Base-by-base conservation (phyloP, 768 basidiomycete species). In the Omphalotus guepiniiformis region DNA sequence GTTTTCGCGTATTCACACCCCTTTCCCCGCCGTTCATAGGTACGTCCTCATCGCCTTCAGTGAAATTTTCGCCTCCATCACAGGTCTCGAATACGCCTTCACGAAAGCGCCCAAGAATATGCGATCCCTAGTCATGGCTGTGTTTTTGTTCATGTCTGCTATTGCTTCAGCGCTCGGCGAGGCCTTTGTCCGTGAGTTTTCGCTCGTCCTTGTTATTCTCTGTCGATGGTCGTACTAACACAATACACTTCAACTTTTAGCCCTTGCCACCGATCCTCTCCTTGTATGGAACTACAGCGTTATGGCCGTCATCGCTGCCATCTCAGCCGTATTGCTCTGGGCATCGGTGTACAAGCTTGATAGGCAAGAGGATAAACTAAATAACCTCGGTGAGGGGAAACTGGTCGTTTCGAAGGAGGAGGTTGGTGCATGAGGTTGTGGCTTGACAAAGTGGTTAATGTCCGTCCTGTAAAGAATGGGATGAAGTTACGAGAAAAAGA, bases 81-180 rank as follows among this genome's bases (percentile, higher is more conserved):
- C 78, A n/a, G 72, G 71, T 6, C 66, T 80, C 45, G 79, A 82
- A 63, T 80, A 80, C 50, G 79, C 78, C 25, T 82, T 74, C 71
- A 80, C 85, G 23, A 90, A 92, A 65, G 90, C 89, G n/a, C 91
- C 91, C 12, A 81, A 72, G 64, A 87, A 87, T 66, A 93, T 93
- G 92, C 79, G 82, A 22, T 89, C 87, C 37, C 78, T 93, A 49
- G 88, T 93, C 47, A 88, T 88, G 85, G 69, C 79, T 26, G 50
- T 82, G 25, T 83, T 78, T 67, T 62, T 85, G 29, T 79, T 82
- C 62, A 81, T 64, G 59, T 71, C 62, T 18, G 82, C 86, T 2
- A 35, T 88, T 37, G 66, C 83, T 12, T 65, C 80, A 23, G 83
- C 83, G 23, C 50, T 88, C 36, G 79, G 79, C 40, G 85, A 88